Evolutionary conservation across 495 filamentous ascomycete species (phyloP), one percentile per base, ranked within the genome.

Genomic region (Trichoderma virens): DNA sequence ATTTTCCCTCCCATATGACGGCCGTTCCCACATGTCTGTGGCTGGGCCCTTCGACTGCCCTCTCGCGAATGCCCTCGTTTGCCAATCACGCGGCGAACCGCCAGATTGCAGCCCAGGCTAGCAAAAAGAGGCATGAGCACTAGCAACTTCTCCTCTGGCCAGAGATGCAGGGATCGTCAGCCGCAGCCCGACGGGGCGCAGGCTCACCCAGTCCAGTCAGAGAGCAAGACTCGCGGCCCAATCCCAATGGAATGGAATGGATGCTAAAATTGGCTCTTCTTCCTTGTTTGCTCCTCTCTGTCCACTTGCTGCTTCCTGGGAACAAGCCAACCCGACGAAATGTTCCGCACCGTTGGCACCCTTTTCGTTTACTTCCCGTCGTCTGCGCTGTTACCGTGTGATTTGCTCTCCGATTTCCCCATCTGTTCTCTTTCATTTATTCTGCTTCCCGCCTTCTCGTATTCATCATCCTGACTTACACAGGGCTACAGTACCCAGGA

Each of bases 161-260:
- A 1, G 27, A 54, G 51, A 1, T 11, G 51, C 51, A 56, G 51
- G 51, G 51, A 56, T 56, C 51, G 7, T 56, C 51, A 56, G 51
- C 51, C 51, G 51, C 51, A 56, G 51, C 51, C 51, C 51, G 51
- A 56, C 51, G 25, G 51, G 51, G 51, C 51, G 51, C 51, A 56
- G 51, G 51, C 51, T 56, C 51, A 56, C 51, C 23, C 28, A 30
- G 51, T 47, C 9, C 51, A 45, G 41, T 45, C 41, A 45, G 41
- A 45, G 18, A 13, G 5, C 41, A 45, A n/a, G n/a, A n/a, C n/a
- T n/a, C n/a, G n/a, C n/a, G n/a, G n/a, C n/a, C n/a, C n/a, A n/a
- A n/a, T n/a, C n/a, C n/a, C n/a, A n/a, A n/a, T n/a, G n/a, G n/a
- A 18, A 45, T 16, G 18, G 6, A 13, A 45, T 45, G 41, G 41